Evolutionary conservation across 148 eudicot species (phyloP), one percentile per base, ranked within the genome.

Genomic region (Pharnaceum exiguum): DNA sequence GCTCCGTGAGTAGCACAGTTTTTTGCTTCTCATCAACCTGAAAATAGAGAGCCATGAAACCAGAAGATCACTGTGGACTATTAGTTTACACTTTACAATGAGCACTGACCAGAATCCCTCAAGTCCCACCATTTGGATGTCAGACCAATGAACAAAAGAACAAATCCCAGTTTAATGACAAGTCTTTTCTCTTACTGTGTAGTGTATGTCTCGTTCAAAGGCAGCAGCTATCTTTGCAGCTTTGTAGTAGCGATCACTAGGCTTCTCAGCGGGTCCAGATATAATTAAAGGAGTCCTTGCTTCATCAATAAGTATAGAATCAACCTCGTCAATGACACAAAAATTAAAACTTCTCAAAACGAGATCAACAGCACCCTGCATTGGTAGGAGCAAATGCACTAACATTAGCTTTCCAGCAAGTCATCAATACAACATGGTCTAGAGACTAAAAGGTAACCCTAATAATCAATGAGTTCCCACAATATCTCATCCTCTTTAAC

Each of bases 1-100:
- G 99, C 74, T 94, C 99, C 27, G 90, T 78, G 45, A 94, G 87
- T 70, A 94, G 66, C 65, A 94, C 81, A 43, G 74, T 69, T 77
- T 94, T 93, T 71, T 83, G 96, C 79, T 86, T 94, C 84, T 94
- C 99, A 70, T 94, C 96, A 69, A 94, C 96, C 99, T 93, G 84
- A 78, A 78, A 73, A 46, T 49, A 60, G 21, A 32, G 29, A 24
- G 13, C 3, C 57, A 54, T 30, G 31, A 47, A 23, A 13, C 21
- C 25, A 57, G 19, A 10, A 55, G 51, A 59, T 26, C 16, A 18
- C 19, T 28, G 40, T 21, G 19, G 0, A 17, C 12, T 22, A 21
- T 3, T 63, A 24, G 54, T n/a, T 55, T 15, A 25, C 21, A 25
- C 19, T 21, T 17, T 36, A 22, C 39, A 11, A 19, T 26, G 39